phyloP scores from a whole-genome alignment of 2,329 filamentous ascomycete genomes.

The Neoarthrinium moseri region DNA sequence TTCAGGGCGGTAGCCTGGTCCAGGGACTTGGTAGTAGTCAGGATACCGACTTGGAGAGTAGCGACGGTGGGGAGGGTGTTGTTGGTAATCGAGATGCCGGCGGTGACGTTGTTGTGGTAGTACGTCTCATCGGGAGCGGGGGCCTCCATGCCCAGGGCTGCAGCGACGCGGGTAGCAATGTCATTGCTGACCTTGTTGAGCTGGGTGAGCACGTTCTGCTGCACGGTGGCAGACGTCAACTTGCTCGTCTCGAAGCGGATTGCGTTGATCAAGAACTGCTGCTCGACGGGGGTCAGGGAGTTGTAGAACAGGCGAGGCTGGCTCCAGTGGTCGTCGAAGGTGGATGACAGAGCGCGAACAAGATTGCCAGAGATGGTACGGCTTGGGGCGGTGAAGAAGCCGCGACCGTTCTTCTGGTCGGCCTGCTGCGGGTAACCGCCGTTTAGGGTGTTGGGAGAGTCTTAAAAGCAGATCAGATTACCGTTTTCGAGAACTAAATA shows the following conservation, averaged over 20 bases:
- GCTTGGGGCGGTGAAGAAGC: conserved; percentile 68
- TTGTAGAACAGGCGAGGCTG: conserved; percentile 75
- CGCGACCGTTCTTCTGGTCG: conserved; percentile 60
- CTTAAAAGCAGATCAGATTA: conserved; percentile 24
- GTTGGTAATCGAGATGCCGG: conserved; percentile 58
- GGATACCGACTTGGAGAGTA: conserved; percentile 62
- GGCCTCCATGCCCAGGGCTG: conserved; percentile 56
- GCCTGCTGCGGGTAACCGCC: conserved; percentile 63
- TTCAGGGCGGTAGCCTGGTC: conserved; percentile 49
- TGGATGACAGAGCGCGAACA: conserved; percentile 56
- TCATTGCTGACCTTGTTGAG: conserved; percentile 69
- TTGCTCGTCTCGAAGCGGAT: conserved; percentile 70
- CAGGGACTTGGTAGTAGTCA: conserved; percentile 49
- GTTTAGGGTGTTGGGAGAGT: conserved; percentile 68
- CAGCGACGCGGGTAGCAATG: conserved; percentile 62
- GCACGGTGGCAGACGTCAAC: conserved; percentile 54
- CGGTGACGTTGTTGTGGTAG: conserved; percentile 69
- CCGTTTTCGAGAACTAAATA: neutral
- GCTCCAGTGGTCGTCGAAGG: conserved; percentile 71
- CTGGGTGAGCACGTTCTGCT: conserved; percentile 65
- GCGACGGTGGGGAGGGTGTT: conserved; percentile 58
- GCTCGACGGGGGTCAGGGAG: conserved; percentile 62
- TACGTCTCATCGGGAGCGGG: conserved; percentile 60
- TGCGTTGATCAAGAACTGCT: conserved; percentile 71
- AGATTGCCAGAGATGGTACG: conserved; percentile 53